Base-by-base conservation (phyloP, 441 rosid genomes). In the Capsella rubella region DNA sequence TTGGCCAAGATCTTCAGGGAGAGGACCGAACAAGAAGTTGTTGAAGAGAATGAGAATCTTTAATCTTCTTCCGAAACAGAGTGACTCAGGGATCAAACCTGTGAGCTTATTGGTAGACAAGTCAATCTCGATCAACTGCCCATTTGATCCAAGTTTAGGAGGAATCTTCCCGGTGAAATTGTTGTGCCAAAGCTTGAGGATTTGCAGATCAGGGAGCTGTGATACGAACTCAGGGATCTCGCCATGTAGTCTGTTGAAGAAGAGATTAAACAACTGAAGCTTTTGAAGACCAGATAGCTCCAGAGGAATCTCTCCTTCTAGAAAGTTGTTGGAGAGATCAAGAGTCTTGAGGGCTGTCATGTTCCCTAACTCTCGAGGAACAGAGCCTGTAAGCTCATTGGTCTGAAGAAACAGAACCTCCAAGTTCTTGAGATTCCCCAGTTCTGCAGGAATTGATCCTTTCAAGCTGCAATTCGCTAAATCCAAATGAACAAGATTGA, bases 101-200 rank as follows among this genome's bases (percentile, higher is more conserved):
- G 98, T 94, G 51, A 94, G 92, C 83, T 90, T 94, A 74, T 94
- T 94, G 12, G 87, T 83, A 6, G 98, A 94, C 70, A 94, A 74
- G 60, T 94, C 98, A 11, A 94, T 86, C 76, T 77, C 84, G 18
- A 66, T 68, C n/a, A 94, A 61, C 78, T 77, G 83, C 25, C 96
- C 92, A 42, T 86, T 91, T 68, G 79, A 74, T 73, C 98, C 98
- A 4, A 94, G 96, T 71, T 76, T 85, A 8, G 79, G 40, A 56
- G 98, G 98, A 70, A 90, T 87, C 67, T 82, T 54, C 6, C 97
- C 97, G 0, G 95, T 91, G 84, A 91, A 87, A 65, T 90, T 91
- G 68, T 94, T 94, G 67, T 80, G 83, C 97, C 97, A 91, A 15
- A 94, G 85, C 74, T 80, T 84, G 53, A 91, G 86, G 29, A 81